Conservation (phyloP, 495 filamentous ascomycete genomes). For the Penicillium dipodomyicola region DNA sequence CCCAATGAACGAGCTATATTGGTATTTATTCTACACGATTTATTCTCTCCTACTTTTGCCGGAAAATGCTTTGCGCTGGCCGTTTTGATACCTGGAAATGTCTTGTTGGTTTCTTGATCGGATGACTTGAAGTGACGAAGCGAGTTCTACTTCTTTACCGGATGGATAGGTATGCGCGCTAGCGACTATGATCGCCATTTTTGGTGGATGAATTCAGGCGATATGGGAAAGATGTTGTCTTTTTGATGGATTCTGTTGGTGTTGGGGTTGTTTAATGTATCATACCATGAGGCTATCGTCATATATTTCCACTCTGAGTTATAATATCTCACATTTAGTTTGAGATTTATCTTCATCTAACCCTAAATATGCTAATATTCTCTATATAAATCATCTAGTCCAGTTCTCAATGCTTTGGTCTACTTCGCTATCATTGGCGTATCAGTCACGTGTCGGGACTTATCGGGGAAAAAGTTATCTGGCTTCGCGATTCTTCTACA, state of each 20-base stretch:
- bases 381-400: background rate
- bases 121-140: background rate
- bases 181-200: background rate
- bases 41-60: background rate
- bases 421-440: background rate
- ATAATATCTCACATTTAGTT: background rate
- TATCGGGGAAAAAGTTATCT: background rate
- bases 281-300: background rate
- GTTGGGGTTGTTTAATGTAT: background rate
- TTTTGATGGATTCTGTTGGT: background rate
- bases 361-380: too few species aligned
- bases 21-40: slow-evolving; percentile 2
- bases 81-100: background rate
- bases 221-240: background rate
- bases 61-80: slow-evolving; percentile 1
- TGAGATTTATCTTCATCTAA: background rate
- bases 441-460: background rate
- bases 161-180: background rate
- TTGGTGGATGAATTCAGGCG: background rate
- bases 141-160: background rate
- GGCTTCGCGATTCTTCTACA: background rate
- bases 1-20: background rate
- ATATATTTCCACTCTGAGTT: slow-evolving; percentile 11
- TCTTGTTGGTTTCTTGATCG: background rate
- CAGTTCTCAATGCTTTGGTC: background rate